Evolutionary conservation across 495 filamentous ascomycete species (phyloP), one percentile per base, ranked within the genome.

Genomic region (Lasiosphaeria miniovina): DNA sequence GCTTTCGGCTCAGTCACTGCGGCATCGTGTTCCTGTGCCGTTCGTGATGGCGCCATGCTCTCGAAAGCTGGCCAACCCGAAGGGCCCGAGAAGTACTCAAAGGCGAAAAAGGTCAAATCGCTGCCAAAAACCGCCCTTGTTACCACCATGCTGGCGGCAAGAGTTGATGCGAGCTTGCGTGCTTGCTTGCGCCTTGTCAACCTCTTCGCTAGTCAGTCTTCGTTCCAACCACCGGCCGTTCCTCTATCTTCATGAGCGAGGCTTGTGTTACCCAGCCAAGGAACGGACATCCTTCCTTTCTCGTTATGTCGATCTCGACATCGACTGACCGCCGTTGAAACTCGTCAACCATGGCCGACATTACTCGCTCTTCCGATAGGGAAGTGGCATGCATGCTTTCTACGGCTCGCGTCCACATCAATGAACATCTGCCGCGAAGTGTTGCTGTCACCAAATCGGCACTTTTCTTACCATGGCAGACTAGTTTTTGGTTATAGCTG

Each of bases 301-400:
- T 46, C 12, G 43, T 46, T 46, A 11, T n/a, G 15, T 46, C 43
- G 43, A 46, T 14, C 5, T 46, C 43, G 43, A 14, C 43, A 46
- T 11, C 43, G 15, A 14, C 8, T 41, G 33, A 34, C 55, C 31
- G 15, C 10, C 6, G 36, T 14, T 34, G 49, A 10, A 35, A 41
- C 49, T 41, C 49, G 48, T 7, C 56, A 43, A 36, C 52, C 56
- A 59, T 52, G 34, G 35, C 48, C 48, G 56, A 52, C 17, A 35
- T 43, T 14, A 31, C 24, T 52, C 49, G 49, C 56, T 12, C 49
- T 52, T 52, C 49, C 49, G 49, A 52, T 31, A 32, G 31, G n/a
- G 24, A 34, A 35, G n/a, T 31, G 49, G 49, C 12, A 46, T 24
- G 24, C 32, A 43, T 17, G 15, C 53, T 12, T 46, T 9, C 12